phyloP scores from a whole-genome alignment of 1,284 basidiomycete genomes.

The Cerrena zonata region DNA sequence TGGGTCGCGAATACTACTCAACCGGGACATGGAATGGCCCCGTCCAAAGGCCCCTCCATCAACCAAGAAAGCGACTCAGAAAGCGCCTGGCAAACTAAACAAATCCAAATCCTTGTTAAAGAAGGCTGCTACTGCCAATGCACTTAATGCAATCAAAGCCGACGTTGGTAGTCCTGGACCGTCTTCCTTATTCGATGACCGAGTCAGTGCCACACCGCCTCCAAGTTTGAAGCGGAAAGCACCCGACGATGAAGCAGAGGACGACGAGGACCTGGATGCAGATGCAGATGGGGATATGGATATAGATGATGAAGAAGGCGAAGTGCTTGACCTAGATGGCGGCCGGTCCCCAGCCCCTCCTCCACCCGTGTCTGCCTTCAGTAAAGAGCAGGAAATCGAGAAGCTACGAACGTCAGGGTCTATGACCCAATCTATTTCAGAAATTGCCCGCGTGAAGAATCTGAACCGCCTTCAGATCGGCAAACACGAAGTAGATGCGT shows the following conservation, averaged over 20 bases:
- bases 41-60: constrained; percentile 70
- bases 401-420: constrained; percentile 95
- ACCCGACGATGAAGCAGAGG: constrained; percentile 53
- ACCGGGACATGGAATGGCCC: constrained; percentile 91
- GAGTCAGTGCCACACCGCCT: constrained; percentile 48
- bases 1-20: constrained; percentile 79
- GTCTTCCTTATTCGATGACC: constrained; percentile 38
- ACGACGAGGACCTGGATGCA: constrained; percentile 51
- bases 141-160: constrained; percentile 22
- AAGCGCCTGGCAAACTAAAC: constrained; percentile 55
- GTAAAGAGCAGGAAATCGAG: constrained; percentile 98
- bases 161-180: constrained; percentile 23
- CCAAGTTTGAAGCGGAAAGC: constrained; percentile 64
- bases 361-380: constrained; percentile 55
- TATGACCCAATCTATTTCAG: constrained; percentile 97
- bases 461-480: constrained; percentile 96
- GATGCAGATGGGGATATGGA: constrained; percentile 54
- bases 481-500: constrained; percentile 92
- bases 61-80: constrained; percentile 51
- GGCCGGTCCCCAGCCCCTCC: constrained; percentile 35
- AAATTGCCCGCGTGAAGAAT: constrained; percentile 97
- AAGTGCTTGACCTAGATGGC: constrained; percentile 37
- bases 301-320: constrained; percentile 41
- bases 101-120: constrained; percentile 30
- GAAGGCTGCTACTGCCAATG: constrained; percentile 30